These are phyloP conservation scores for Apocynum venetum DNA, from an alignment of 257 asterid species.

Conservation along the genomic window DNA sequence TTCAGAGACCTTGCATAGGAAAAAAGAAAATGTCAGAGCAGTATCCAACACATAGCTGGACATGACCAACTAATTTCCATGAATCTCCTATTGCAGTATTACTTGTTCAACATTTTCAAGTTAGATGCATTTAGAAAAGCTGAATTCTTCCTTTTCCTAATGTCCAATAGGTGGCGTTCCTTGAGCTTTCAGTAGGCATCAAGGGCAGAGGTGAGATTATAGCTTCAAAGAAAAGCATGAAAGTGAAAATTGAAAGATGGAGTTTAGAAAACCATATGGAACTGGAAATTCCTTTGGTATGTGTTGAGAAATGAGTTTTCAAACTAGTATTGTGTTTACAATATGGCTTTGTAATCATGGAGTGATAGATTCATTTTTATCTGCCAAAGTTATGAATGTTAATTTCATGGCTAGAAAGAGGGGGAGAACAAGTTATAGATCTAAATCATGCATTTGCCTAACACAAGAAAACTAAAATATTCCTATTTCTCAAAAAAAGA, in stretches of 20 bases:
- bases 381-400: background rate
- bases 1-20: background rate
- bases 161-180: constrained; percentile 63
- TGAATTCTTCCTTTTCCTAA: constrained; percentile 63
- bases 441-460: background rate
- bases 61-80: constrained; percentile 58
- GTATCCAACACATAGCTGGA: constrained; percentile 49
- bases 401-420: background rate
- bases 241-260: constrained; percentile 30
- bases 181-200: constrained; percentile 75
- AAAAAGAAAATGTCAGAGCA: background rate
- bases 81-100: constrained; percentile 54
- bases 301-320: constrained; percentile 9
- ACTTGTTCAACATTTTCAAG: constrained; percentile 64
- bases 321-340: background rate
- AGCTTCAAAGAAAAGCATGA: constrained; percentile 51
- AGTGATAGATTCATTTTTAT: background rate
- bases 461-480: background rate
- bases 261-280: constrained; percentile 11
- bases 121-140: constrained; percentile 57
- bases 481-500: background rate
- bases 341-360: background rate
- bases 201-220: constrained; percentile 55
- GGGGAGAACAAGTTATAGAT: background rate
- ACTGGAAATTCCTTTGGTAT: constrained; percentile 17